A percentile compares a stretch with the other conserved stretches of the same genome.
Evolutionary conservation across 2,329 filamentous ascomycete genomes (phyloP).

Genomic region (Colletotrichum endophyticum): DNA sequence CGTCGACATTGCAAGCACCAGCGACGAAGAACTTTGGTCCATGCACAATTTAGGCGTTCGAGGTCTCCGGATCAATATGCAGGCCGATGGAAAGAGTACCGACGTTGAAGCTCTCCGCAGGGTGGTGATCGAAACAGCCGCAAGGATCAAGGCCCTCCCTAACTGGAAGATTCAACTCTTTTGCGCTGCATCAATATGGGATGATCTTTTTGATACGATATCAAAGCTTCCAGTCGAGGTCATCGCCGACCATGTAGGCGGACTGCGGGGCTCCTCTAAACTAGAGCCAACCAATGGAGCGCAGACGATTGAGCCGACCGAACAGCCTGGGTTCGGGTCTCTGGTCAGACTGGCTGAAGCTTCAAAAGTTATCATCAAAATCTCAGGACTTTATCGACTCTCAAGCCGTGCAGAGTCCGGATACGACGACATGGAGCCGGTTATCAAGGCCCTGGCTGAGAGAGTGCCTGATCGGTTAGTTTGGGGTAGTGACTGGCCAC

Average conservation of each 20-base stretch:
- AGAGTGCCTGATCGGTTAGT: not conserved
- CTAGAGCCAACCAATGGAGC: not conserved
- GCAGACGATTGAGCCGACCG: not conserved
- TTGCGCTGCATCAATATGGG: not conserved
- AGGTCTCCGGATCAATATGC: not conserved
- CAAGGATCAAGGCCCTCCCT: not conserved
- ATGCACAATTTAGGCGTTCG: not conserved
- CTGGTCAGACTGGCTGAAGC: not conserved
- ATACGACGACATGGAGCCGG: not conserved
- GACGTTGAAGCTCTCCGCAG: not conserved
- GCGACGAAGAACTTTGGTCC: not conserved
- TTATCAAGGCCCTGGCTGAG: not conserved
- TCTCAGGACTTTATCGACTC: not conserved
- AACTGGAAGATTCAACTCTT: not conserved
- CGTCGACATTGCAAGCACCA: not conserved
- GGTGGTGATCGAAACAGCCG: not conserved
- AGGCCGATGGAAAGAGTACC: not conserved
- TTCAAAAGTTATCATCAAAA: not conserved
- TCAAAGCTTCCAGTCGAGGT: not conserved
- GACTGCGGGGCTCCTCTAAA: not conserved
- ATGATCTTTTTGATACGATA: not conserved
- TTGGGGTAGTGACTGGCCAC: constrained; percentile 12
- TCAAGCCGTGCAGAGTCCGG: not conserved
- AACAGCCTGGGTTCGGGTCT: not conserved
- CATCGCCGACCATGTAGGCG: constrained; percentile 7